Evolutionary conservation across 331 rosid genomes (phyloP).

Genomic region (Rosa hybrid): DNA sequence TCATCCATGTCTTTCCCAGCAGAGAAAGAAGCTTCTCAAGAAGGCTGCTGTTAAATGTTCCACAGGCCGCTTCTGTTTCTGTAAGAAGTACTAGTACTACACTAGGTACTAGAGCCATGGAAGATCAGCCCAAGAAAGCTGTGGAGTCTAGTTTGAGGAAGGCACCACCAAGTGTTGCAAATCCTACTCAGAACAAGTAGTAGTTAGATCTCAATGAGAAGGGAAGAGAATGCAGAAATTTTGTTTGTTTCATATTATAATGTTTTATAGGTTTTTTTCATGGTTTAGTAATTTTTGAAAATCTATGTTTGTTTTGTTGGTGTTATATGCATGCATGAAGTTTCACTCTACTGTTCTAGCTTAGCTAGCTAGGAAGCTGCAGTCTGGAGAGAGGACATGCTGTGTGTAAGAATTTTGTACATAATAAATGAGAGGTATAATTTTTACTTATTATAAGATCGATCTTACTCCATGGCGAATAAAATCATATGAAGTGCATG

Average conservation of each 20-base stretch:
- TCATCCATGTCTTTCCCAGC: slow-evolving; percentile 9
- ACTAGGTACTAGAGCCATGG: slow-evolving; percentile 26
- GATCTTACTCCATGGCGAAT: not conserved
- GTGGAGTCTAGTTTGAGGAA: slow-evolving; percentile 58
- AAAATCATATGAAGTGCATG: not conserved
- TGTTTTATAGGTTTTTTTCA: not conserved
- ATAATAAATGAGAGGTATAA: slow-evolving; percentile 26
- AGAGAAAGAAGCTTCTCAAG: slow-evolving; percentile 45
- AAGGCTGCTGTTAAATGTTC: slow-evolving; percentile 31
- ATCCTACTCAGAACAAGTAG: slow-evolving; percentile 76
- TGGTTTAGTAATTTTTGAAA: not conserved
- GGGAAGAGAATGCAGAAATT: not conserved
- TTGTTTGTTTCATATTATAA: not conserved
- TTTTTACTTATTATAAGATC: not conserved
- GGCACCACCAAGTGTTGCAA: slow-evolving; percentile 59
- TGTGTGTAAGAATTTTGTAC: slow-evolving; percentile 25
- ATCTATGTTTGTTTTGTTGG: not conserved
- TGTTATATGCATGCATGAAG: not conserved
- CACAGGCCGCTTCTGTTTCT: slow-evolving; percentile 36
- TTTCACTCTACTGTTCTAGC: not conserved
- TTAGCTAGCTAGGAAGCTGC: slow-evolving; percentile 5
- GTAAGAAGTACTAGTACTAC: not conserved
- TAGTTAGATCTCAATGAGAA: not conserved
- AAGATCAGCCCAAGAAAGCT: slow-evolving; percentile 45
- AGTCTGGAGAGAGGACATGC: slow-evolving; percentile 13